Evolutionary conservation across 768 basidiomycete species (phyloP).

Genomic region (Mycena pura): DNA sequence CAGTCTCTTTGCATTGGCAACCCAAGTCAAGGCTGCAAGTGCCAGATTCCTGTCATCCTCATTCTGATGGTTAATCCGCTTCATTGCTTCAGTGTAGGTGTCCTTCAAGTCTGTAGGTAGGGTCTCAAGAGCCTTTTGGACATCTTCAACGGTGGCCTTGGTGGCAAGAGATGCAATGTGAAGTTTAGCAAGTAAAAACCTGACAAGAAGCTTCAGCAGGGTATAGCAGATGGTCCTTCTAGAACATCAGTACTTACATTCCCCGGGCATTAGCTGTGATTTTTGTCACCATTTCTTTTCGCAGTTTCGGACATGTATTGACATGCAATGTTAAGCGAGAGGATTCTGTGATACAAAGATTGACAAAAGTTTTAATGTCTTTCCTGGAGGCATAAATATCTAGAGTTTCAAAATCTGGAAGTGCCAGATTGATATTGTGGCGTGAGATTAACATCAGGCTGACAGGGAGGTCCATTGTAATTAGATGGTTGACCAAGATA

Average conservation of each 20-base stretch:
- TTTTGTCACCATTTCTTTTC: neutral
- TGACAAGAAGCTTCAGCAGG: neutral
- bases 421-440: neutral
- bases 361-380: neutral
- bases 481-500: neutral
- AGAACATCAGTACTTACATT: neutral
- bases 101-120: neutral
- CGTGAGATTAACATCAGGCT: conserved; percentile 2
- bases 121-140: neutral
- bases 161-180: neutral
- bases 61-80: neutral
- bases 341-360: neutral
- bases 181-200: conserved; percentile 3
- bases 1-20: neutral
- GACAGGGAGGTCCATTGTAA: neutral
- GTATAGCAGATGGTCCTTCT: neutral
- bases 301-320: neutral
- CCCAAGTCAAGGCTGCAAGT: neutral
- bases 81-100: neutral
- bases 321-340: too few species aligned
- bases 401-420: neutral
- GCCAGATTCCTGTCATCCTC: neutral
- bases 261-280: neutral
- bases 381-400: neutral
- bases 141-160: neutral